phyloP scores from a whole-genome alignment of 805 yeast species.

The Candida ficus region DNA sequence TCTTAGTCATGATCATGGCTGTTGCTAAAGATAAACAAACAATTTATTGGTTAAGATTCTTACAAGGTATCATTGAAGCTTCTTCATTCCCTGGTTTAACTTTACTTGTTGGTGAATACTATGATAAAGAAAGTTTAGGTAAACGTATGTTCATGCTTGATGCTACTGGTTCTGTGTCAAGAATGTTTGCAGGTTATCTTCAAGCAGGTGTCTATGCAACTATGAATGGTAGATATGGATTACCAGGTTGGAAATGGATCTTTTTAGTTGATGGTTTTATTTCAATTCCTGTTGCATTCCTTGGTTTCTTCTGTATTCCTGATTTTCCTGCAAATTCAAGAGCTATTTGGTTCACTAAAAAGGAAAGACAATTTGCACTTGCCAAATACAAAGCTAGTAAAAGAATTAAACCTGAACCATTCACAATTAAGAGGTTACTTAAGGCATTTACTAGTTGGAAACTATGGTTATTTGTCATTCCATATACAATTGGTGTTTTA shows the following conservation, averaged over 20 bases:
- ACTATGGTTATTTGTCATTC: conserved; percentile 1
- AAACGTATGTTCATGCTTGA: conserved; percentile 12
- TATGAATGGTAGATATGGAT: conserved; percentile 34
- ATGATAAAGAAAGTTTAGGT: conserved; percentile 6
- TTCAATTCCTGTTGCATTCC: conserved; percentile 42
- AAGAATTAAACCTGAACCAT: conserved; percentile 1
- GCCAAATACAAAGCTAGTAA: conserved; percentile 2
- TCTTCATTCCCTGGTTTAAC: conserved; percentile 11
- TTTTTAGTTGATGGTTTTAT: conserved; percentile 43
- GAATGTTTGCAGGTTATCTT: conserved; percentile 31
- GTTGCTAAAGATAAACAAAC: conserved; percentile 5
- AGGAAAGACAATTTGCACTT: conserved; percentile 6
- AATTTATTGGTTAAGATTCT: conserved; percentile 7
- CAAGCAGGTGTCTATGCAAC: conserved; percentile 37
- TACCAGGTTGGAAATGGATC: conserved; percentile 46
- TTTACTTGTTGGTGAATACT: conserved; percentile 9
- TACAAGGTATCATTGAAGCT: conserved; percentile 12
- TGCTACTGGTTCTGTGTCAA: conserved; percentile 7
- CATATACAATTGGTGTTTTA: background rate
- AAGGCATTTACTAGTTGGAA: background rate
- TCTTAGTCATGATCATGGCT: conserved; percentile 8
- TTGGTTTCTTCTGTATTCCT: conserved; percentile 40
- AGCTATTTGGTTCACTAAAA: conserved; percentile 4
- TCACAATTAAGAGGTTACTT: background rate
- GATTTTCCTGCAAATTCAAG: conserved; percentile 29